Evolutionary conservation across 2,329 filamentous ascomycete species (phyloP).

Genomic region (Colletotrichum tofieldiae): DNA sequence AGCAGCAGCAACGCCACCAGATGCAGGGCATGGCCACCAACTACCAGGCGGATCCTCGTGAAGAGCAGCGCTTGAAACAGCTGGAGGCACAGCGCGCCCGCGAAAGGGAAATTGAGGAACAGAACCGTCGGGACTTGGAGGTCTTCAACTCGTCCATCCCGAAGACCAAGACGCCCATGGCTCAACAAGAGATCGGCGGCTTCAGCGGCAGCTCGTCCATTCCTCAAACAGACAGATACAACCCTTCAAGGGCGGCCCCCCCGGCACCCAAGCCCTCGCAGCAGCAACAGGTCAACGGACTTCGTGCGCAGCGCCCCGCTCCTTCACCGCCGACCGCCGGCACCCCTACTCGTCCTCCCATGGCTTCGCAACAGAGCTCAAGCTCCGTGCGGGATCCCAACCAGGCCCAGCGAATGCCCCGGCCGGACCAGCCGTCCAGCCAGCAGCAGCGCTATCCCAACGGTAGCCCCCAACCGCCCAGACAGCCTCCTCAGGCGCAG

Average conservation of each 20-base stretch:
- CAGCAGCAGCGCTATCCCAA: slow-evolving; percentile 66
- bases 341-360: slow-evolving; percentile 60
- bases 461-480: slow-evolving; percentile 68
- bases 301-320: slow-evolving; percentile 84
- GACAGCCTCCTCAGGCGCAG: slow-evolving; percentile 50
- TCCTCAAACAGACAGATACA: slow-evolving; percentile 78
- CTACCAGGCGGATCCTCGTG: slow-evolving; percentile 68
- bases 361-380: slow-evolving; percentile 67
- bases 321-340: slow-evolving; percentile 75
- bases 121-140: slow-evolving; percentile 82
- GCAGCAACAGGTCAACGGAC: slow-evolving; percentile 68
- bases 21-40: slow-evolving; percentile 71
- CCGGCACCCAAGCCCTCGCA: slow-evolving; percentile 76
- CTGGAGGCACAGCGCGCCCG: slow-evolving; percentile 71
- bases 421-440: slow-evolving; percentile 63
- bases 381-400: slow-evolving; percentile 60
- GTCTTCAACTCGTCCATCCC: slow-evolving; percentile 92
- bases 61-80: slow-evolving; percentile 76
- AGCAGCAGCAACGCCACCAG: slow-evolving; percentile 69
- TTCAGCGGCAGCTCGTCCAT: slow-evolving; percentile 69
- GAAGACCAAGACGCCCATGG: slow-evolving; percentile 83
- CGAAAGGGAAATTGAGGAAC: slow-evolving; percentile 73
- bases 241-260: slow-evolving; percentile 88
- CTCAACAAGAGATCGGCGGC: slow-evolving; percentile 91
- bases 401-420: slow-evolving; percentile 62